These are phyloP conservation scores for Asterella californica DNA, from an alignment of 225 moss, liverwort and hornwort species.

Conservation along the genomic window DNA sequence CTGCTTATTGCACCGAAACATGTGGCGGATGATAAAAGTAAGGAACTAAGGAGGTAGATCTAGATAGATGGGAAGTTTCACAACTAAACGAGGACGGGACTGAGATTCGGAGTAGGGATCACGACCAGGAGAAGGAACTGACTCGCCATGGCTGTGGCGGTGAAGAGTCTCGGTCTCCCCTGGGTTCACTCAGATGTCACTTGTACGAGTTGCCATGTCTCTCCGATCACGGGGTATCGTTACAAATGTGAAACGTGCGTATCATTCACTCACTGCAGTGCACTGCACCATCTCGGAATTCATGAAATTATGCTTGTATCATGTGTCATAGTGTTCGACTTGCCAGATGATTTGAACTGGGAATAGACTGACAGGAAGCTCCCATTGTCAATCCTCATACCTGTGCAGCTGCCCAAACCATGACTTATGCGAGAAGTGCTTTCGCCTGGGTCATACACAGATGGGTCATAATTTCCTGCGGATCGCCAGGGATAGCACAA, in stretches of 20 bases:
- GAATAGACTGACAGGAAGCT: not conserved
- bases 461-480: conserved; percentile 37
- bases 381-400: not conserved
- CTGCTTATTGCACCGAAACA: too few relatives aligned
- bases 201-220: conserved; percentile 29
- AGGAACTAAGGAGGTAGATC: not conserved
- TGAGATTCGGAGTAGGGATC: not conserved
- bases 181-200: conserved; percentile 36
- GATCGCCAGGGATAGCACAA: conserved; percentile 40
- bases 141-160: conserved; percentile 33
- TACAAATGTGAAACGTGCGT: conserved; percentile 46
- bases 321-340: not conserved
- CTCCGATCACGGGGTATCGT: conserved; percentile 39
- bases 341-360: not conserved
- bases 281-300: not conserved
- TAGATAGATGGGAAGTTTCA: not conserved
- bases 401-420: conserved; percentile 39
- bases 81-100: not conserved
- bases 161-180: conserved; percentile 36
- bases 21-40: not conserved
- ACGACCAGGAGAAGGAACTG: not conserved
- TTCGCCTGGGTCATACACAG: conserved; percentile 41
- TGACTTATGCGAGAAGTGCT: conserved; percentile 42
- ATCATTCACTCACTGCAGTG: not conserved
- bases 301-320: not conserved